A percentile compares a stretch with the other conserved stretches of the same genome.
These are phyloP conservation scores for Sclerotiophoma versabilis DNA, from an alignment of 2,329 filamentous ascomycete genomes.

Conservation along the genomic window DNA sequence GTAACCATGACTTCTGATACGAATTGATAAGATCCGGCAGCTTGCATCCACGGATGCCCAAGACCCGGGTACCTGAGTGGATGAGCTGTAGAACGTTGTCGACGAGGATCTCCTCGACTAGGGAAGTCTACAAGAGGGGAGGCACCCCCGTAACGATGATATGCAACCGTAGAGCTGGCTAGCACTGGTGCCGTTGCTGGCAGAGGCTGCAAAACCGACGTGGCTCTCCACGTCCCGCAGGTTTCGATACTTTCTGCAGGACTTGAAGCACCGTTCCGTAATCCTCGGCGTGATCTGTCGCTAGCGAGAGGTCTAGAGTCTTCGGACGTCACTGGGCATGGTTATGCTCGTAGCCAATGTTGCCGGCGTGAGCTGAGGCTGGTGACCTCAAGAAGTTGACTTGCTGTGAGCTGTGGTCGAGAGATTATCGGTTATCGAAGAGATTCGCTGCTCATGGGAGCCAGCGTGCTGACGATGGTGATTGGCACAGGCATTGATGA, in stretches of 20 bases:
- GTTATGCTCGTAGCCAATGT: background rate
- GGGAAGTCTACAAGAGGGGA: constrained; percentile 22
- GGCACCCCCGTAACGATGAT: constrained; percentile 1
- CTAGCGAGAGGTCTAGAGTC: constrained; percentile 16
- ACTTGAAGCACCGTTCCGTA: constrained; percentile 20
- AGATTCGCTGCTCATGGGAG: constrained; percentile 14
- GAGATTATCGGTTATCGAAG: constrained; percentile 21
- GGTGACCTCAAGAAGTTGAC: constrained; percentile 2
- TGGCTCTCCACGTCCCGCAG: constrained; percentile 37
- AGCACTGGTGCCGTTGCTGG: constrained; percentile 25
- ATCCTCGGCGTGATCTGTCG: constrained; percentile 24
- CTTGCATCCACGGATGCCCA: constrained; percentile 3
- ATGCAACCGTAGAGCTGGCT: constrained; percentile 19
- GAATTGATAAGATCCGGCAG: background rate
- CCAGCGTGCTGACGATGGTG: constrained; percentile 10
- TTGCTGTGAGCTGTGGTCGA: constrained; percentile 28
- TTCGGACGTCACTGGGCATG: constrained; percentile 7
- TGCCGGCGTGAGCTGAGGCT: background rate
- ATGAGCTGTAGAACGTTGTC: constrained; percentile 2
- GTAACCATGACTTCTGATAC: background rate
- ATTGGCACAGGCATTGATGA: constrained; percentile 28
- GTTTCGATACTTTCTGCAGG: constrained; percentile 28
- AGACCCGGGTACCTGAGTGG: constrained; percentile 22
- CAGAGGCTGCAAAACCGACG: constrained; percentile 37
- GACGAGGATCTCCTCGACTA: constrained; percentile 3